Evolutionary conservation across 2,329 filamentous ascomycete genomes (phyloP), one percentile per base, ranked within the genome.

Genomic region (Verticillium klebahnii): DNA sequence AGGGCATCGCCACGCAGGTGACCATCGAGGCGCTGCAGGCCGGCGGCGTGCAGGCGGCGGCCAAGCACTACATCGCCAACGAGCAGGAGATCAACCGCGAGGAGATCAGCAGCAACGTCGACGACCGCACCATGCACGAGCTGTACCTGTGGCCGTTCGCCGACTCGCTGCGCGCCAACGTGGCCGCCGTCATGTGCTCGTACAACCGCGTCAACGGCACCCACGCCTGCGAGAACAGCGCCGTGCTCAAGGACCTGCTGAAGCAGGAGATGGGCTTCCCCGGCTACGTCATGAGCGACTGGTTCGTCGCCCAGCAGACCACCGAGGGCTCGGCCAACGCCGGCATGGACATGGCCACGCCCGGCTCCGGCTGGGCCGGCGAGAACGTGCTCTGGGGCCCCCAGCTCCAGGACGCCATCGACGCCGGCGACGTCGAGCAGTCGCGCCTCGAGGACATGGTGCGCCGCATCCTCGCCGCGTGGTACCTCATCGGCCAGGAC

Each of bases 301-400:
- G 91, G 91, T 59, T 59, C 32, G 80, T 82, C 66, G 91, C 89
- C 2, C 90, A 93, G 69, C 89, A 93, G 74, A 85, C 86, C 29
- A 91, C 90, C 63, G 84, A 86, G 9, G 81, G 81, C 11, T 82
- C 83, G 59, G 86, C 90, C 29, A 80, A 89, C 64, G 84, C 85
- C 29, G 91, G 91, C 32, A 73, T 94, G 64, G 91, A 94, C 72
- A 92, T 93, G 90, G 87, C 87, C 2, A 94, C 94, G 90, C 90
- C 90, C 0, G 91, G 92, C 62, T 86, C 78, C 59, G 78, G 84
- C 67, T 85, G 74, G 69, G 85, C 84, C 71, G 78, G 81, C 56
- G 75, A 75, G 36, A 80, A 77, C 52, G 72, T 85, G 3, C 77
- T 83, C 40, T 88, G 85, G 85, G 85, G 85, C 0, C 73, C 78